Evolutionary conservation across 257 asterid genomes (phyloP).

Genomic region (Nicotiana knightiana): DNA sequence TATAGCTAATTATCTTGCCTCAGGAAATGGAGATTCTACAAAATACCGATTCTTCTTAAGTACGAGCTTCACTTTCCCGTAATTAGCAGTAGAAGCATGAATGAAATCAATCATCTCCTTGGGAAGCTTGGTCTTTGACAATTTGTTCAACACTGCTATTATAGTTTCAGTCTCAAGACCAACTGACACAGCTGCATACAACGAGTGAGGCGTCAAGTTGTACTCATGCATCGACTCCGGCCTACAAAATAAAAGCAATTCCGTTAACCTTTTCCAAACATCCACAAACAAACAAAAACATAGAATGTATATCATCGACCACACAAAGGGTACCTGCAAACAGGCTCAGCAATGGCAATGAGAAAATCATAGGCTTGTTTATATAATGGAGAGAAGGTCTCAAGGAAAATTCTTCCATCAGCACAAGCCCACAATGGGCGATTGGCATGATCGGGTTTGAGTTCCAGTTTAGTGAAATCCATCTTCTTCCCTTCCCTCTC

Average conservation of each 20-base stretch:
- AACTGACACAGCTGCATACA: conserved; percentile 91
- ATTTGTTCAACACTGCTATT: conserved; percentile 73
- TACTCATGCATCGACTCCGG: conserved; percentile 99
- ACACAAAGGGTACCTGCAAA: conserved; percentile 57
- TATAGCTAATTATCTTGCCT: conserved; percentile 44
- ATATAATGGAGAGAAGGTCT: conserved; percentile 78
- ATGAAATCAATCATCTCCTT: conserved; percentile 92
- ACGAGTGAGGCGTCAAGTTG: conserved; percentile 93
- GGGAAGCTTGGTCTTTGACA: conserved; percentile 92
- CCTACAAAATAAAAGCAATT: conserved; percentile 38
- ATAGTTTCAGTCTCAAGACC: conserved; percentile 98
- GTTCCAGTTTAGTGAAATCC: conserved; percentile 85
- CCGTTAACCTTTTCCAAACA: not conserved
- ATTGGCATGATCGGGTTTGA: conserved; percentile 81
- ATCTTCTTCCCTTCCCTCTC: conserved; percentile 59
- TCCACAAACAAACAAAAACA: not conserved
- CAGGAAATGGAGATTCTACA: conserved; percentile 92
- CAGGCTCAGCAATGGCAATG: conserved; percentile 97
- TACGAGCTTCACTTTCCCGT: conserved; percentile 96
- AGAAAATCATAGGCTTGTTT: conserved; percentile 98
- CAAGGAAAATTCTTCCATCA: conserved; percentile 93
- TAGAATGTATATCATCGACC: not conserved
- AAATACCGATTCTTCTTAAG: conserved; percentile 90
- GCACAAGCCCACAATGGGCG: conserved; percentile 97
- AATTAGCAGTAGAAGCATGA: conserved; percentile 86